Evolutionary conservation across 1,284 basidiomycete species (phyloP).

Genomic region (Pseudozyma sp.): DNA sequence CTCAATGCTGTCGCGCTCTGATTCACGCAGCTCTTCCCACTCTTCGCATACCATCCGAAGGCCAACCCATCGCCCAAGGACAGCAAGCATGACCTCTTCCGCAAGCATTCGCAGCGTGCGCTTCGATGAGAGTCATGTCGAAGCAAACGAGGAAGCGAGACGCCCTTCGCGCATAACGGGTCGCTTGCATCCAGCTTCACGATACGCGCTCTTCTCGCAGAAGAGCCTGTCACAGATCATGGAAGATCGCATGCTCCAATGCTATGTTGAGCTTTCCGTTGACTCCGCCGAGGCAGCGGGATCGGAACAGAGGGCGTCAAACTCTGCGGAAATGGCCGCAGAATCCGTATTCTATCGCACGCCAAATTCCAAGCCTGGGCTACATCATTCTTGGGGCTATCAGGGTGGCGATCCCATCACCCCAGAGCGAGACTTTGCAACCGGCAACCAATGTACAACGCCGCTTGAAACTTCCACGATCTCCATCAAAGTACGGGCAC

Average conservation of each 20-base stretch:
- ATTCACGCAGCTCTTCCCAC: conserved; percentile 45
- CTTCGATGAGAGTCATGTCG: conserved; percentile 37
- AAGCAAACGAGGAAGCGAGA: conserved; percentile 7
- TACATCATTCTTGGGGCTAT: conserved; percentile 48
- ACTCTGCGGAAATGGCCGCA: too few relatives aligned
- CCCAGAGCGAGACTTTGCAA: conserved; percentile 38
- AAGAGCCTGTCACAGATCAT: conserved; percentile 43
- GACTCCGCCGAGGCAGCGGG: neutral
- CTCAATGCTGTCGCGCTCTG: conserved; percentile 37
- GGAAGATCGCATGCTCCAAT: conserved; percentile 47
- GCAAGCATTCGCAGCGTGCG: conserved; percentile 39
- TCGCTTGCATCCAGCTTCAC: conserved; percentile 26
- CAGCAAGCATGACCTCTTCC: conserved; percentile 40
- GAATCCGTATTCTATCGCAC: conserved; percentile 28
- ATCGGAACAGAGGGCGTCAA: too few relatives aligned
- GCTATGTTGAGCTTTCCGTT: conserved; percentile 35
- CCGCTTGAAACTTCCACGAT: conserved; percentile 11
- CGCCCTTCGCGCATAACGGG: conserved; percentile 18
- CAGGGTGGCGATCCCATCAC: conserved; percentile 31
- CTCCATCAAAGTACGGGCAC: conserved; percentile 27
- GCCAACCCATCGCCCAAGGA: conserved; percentile 31
- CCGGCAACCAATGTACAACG: neutral
- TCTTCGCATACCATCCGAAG: conserved; percentile 44
- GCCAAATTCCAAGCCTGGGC: conserved; percentile 27
- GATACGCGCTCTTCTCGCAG: conserved; percentile 31